Conservation (phyloP, 163 green algal species). For the Prototheca cutis region DNA sequence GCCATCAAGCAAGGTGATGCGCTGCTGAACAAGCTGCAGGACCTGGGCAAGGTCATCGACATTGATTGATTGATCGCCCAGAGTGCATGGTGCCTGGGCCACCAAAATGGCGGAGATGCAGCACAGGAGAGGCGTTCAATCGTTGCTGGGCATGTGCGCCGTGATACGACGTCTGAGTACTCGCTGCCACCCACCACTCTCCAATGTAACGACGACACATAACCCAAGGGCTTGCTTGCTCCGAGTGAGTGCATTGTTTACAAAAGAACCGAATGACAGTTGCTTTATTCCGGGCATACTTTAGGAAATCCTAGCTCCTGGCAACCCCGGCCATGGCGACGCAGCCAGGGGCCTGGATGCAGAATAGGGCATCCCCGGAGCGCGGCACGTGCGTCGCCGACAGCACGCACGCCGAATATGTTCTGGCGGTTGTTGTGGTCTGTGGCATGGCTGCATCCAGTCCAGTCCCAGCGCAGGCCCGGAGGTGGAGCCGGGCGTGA, state of each 20-base stretch:
- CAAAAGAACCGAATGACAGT: too few relatives aligned
- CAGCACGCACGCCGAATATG: background rate
- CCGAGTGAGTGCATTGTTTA: too few relatives aligned
- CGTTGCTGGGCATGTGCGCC: background rate
- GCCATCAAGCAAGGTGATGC: conserved; percentile 89
- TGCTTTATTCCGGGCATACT: too few relatives aligned
- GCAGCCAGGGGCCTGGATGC: background rate
- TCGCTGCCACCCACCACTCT: too few relatives aligned
- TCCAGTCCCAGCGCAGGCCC: background rate
- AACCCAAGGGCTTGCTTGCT: too few relatives aligned
- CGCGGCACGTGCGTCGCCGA: background rate
- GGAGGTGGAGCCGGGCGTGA: conserved; percentile 18
- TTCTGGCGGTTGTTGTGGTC: background rate
- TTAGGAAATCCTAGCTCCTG: too few relatives aligned
- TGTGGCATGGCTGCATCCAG: background rate
- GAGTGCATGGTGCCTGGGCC: too few relatives aligned
- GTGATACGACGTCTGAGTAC: background rate
- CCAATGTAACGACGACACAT: too few relatives aligned
- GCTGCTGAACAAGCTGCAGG: conserved; percentile 92
- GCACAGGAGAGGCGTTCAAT: background rate
- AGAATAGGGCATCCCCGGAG: background rate
- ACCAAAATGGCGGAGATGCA: background rate
- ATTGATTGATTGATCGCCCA: conserved; percentile 49
- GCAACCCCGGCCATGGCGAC: background rate
- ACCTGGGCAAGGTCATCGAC: conserved; percentile 85